Evolutionary conservation across 345 rosid genomes (phyloP), one percentile per base, ranked within the genome.

Genomic region (Garcia nutans): DNA sequence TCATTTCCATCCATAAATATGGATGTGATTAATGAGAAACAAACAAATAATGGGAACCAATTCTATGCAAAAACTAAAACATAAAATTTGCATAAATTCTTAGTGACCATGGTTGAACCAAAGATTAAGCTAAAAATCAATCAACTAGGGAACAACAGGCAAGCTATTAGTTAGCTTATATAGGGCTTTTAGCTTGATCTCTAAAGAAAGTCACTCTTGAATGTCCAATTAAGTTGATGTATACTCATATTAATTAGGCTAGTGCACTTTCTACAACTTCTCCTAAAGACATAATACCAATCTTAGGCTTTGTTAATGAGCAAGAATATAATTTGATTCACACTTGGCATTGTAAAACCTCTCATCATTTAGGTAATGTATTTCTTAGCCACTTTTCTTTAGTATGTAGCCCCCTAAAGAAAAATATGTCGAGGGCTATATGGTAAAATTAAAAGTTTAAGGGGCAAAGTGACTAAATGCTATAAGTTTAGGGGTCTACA

Each of bases 271-370:
- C 85, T 83, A 94, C 80, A 93, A 77, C 89, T 83, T 91, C 85
- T 93, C 94, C 97, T 97, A 95, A 1, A 95, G 91, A 82, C 97
- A 92, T 68, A 92, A 84, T 24, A 93, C 78, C 82, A 86, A 73
- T 75, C 97, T 82, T 6, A 93, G 97, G 63, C 89, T 88, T 84
- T 91, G 99, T 79, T 95, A 92, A 79, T 95, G 99, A 5, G 97
- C 99, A 67, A 91, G 93, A 76, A 90, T 74, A 80, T 91, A 95
- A 68, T 88, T 70, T 28, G 90, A 31, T 81, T 86, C 88, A 65
- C 99, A 95, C 23, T 90, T 97, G 22, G 85, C 85, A 24, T 92
- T 95, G 81, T 88, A 79, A 82, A 95, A 91, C 79, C 94, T 86
- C 28, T 86, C 88, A 42, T 95, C 99, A 24, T 60, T 90, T 31